These are phyloP conservation scores for Castanea crenata DNA, from an alignment of 306 rosid genomes.

Conservation along the genomic window DNA sequence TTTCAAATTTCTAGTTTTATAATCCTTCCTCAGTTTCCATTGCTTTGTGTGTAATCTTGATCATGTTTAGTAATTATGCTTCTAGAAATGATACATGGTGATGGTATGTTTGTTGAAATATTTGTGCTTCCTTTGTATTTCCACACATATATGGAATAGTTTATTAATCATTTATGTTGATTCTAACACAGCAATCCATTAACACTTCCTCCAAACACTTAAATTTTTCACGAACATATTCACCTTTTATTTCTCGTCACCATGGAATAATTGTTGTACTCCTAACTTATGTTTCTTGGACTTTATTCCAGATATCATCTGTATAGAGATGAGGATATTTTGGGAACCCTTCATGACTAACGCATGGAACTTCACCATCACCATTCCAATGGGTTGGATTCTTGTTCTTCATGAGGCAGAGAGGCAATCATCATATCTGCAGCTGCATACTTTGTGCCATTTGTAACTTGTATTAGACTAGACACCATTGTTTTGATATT, in stretches of 20 bases:
- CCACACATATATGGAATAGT: background rate
- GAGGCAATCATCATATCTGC: background rate
- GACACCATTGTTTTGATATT: background rate
- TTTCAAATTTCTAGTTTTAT: background rate
- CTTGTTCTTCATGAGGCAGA: background rate
- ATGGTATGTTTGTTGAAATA: background rate
- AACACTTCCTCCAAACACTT: background rate
- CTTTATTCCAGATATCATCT: constrained; percentile 26
- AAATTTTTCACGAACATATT: background rate
- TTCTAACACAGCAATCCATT: background rate
- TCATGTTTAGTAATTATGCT: background rate
- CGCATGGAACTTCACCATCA: background rate
- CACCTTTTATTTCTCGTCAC: background rate
- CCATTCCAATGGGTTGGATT: background rate
- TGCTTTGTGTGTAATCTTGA: background rate
- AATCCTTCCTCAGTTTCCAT: background rate
- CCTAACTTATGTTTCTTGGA: background rate
- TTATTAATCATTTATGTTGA: background rate
- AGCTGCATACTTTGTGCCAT: background rate
- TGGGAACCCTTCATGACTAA: constrained; percentile 30
- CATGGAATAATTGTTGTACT: too few relatives aligned
- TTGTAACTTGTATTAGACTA: background rate
- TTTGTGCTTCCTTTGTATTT: background rate
- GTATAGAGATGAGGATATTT: constrained; percentile 30
- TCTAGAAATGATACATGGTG: background rate